phyloP scores from a whole-genome alignment of 208 protist genomes.

The Trypanosomatidae sp. region DNA sequence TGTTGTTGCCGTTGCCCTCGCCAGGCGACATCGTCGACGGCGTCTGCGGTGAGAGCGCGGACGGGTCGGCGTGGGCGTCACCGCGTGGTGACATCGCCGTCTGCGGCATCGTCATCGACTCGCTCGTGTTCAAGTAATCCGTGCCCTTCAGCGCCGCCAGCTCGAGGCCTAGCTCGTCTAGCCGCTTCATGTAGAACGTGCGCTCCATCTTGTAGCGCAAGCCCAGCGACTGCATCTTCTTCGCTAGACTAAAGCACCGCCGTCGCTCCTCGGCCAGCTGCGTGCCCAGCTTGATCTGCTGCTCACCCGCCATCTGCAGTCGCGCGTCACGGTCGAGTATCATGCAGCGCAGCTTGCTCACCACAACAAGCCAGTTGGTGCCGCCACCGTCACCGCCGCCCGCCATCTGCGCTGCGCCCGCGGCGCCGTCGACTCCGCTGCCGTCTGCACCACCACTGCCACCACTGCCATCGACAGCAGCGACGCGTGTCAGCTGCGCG shows the following conservation, averaged over 20 bases:
- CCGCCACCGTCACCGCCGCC: background rate
- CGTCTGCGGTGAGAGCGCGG: background rate
- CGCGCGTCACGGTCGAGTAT: slow-evolving; percentile 27
- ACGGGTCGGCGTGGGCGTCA: slow-evolving; percentile 1
- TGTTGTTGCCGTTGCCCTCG: slow-evolving; percentile 6
- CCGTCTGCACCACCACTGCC: background rate
- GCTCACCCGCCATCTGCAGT: slow-evolving; percentile 29
- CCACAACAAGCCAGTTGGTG: slow-evolving; percentile 26
- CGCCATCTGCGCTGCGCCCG: background rate
- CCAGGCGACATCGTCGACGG: background rate
- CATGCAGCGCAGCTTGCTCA: slow-evolving; percentile 26
- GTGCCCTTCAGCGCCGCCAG: slow-evolving; percentile 50
- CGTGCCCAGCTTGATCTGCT: slow-evolving; percentile 51
- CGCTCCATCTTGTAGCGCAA: slow-evolving; percentile 41
- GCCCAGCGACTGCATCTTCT: slow-evolving; percentile 43
- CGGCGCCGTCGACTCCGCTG: background rate
- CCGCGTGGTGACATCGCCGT: slow-evolving; percentile 7
- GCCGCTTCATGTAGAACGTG: slow-evolving; percentile 11
- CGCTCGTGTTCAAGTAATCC: slow-evolving; percentile 54
- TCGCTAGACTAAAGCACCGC: slow-evolving; percentile 43
- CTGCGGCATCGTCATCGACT: slow-evolving; percentile 1
- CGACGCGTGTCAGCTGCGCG: slow-evolving; percentile 1
- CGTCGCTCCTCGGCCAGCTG: slow-evolving; percentile 54
- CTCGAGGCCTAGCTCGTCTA: slow-evolving; percentile 42
- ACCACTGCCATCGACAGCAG: background rate